Base-by-base conservation (phyloP, 768 basidiomycete species). In the Hygrocybe coccinea region DNA sequence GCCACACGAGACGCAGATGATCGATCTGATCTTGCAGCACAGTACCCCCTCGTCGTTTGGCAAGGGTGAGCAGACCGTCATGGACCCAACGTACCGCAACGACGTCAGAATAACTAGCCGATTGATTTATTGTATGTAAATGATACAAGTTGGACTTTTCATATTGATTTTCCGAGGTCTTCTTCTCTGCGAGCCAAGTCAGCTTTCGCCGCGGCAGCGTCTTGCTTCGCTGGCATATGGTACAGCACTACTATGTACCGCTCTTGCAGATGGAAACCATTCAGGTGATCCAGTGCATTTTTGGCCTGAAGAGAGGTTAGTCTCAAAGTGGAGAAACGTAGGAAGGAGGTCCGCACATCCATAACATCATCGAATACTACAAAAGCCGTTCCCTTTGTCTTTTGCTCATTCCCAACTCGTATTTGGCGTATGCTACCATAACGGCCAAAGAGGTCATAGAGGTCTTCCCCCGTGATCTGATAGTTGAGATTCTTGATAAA, bases 161-260 rank as follows among this genome's bases (percentile, higher is more conserved):
- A 82, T 80, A 97, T 97, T 65, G 95, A 77, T 60, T 85, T 84
- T 0, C 81, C 84, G 35, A 97, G 76, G 60, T 95, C 95, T 70
- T 93, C 88, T 75, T 98, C 95, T 64, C 95, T 77, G 62, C 84
- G 83, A 12, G 91, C 90, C 50, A 98, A 73, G 62, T 98, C 95
- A 19, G 91, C 90, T 67, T 97, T 97, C 12, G 89, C 88, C 6
- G 91, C 87, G 1, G 92, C 91, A 1, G 92, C 92, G 64, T 95
- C 92, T 65, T 95, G 92, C 70, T 94, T 91, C n/a, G 92, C 87
- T 36, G 94, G 92, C 86, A 97, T 95, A 68, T 98, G 95, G 66
- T 95, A 98, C 25, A 97, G 76, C 8, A 98, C 95, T 55, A 99
- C 95, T 52, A 99, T 95, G 72, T 98, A 99, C 22, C 95, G 88